These are phyloP conservation scores for Sporobolomyces pararoseus DNA, from an alignment of 768 basidiomycete species.

Conservation along the genomic window DNA sequence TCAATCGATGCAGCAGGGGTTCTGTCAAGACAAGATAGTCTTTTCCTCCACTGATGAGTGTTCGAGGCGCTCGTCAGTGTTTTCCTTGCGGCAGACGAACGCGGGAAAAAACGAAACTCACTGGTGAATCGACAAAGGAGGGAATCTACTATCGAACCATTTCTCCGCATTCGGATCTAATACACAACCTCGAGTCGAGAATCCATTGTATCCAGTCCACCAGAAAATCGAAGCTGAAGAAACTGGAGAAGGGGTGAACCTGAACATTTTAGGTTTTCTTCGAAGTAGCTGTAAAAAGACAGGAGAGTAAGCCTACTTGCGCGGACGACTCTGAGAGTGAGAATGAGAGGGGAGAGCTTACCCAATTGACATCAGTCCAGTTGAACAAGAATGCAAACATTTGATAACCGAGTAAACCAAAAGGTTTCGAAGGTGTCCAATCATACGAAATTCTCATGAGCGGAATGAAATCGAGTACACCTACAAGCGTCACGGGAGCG, in stretches of 20 bases:
- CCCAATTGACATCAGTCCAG: slow-evolving; percentile 58
- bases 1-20: slow-evolving; percentile 53
- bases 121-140: slow-evolving; percentile 51
- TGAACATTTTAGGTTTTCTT: slow-evolving; percentile 56
- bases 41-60: slow-evolving; percentile 49
- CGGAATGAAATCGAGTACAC: slow-evolving; percentile 56
- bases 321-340: not conserved
- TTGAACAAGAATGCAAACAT: slow-evolving; percentile 56
- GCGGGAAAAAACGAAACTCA: slow-evolving; percentile 1
- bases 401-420: slow-evolving; percentile 52
- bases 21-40: slow-evolving; percentile 54
- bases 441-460: slow-evolving; percentile 56
- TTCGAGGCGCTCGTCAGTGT: not conserved
- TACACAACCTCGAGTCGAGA: slow-evolving; percentile 53
- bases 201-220: slow-evolving; percentile 57
- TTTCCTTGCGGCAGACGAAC: not conserved
- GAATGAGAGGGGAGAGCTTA: slow-evolving; percentile 1
- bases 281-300: slow-evolving; percentile 48
- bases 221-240: slow-evolving; percentile 52
- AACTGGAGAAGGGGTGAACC: slow-evolving; percentile 57
- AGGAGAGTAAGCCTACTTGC: slow-evolving; percentile 5
- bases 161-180: slow-evolving; percentile 50
- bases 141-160: slow-evolving; percentile 56
- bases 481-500: slow-evolving; percentile 28
- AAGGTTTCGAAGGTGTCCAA: slow-evolving; percentile 52